phyloP scores from a whole-genome alignment of 306 rosid genomes.

The Prunus armeniaca region DNA sequence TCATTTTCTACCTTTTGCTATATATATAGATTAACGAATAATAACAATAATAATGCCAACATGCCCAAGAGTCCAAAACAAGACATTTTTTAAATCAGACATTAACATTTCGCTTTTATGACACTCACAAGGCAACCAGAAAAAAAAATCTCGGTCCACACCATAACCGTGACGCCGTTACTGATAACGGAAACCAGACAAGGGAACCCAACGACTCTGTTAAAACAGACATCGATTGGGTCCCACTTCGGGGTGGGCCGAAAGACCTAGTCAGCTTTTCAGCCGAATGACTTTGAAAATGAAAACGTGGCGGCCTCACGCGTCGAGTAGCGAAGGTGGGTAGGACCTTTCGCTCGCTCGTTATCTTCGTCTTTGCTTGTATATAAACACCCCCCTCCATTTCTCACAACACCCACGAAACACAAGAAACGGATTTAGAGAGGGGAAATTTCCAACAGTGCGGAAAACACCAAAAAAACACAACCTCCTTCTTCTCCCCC shows the following conservation, averaged over 20 bases:
- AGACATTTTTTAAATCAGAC: neutral
- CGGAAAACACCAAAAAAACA: neutral
- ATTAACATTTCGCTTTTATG: neutral
- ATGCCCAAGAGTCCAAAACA: neutral
- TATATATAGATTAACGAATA: neutral
- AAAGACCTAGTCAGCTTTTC: neutral
- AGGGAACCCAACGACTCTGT: neutral
- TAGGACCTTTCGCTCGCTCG: neutral
- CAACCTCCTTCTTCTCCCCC: slow-evolving; percentile 17
- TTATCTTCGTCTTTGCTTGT: neutral
- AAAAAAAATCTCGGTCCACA: neutral
- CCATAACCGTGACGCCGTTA: neutral
- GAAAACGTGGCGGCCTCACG: slow-evolving; percentile 25
- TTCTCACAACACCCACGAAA: neutral
- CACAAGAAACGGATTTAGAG: neutral
- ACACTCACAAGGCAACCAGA: neutral
- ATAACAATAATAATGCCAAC: neutral
- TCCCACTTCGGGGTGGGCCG: neutral
- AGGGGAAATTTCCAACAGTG: neutral
- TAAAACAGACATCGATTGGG: neutral
- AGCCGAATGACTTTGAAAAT: neutral
- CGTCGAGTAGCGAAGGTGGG: neutral
- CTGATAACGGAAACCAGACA: neutral
- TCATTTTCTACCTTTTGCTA: too few relatives aligned
- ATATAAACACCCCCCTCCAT: neutral